These are phyloP conservation scores for Penicillium sp. DNA, from an alignment of 2,329 filamentous ascomycete species.

Conservation along the genomic window DNA sequence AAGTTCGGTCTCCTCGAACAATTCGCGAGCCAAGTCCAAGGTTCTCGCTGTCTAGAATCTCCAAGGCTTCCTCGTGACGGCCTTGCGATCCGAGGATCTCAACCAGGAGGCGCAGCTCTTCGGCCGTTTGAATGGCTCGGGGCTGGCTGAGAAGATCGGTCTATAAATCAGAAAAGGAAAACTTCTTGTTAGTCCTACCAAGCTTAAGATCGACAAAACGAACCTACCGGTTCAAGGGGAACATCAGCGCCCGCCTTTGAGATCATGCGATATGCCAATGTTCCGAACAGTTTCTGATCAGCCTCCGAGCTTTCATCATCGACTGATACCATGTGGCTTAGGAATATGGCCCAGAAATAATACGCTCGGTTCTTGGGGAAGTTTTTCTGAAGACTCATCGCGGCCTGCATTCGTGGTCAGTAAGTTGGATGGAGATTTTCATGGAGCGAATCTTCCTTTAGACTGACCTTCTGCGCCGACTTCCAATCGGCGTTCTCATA, in stretches of 20 bases:
- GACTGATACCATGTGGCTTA: slow-evolving; percentile 47
- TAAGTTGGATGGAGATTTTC: not conserved
- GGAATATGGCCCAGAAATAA: slow-evolving; percentile 55
- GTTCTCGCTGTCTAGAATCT: slow-evolving; percentile 47
- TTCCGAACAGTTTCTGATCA: slow-evolving; percentile 53
- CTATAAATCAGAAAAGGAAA: slow-evolving; percentile 27
- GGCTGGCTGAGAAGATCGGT: slow-evolving; percentile 45
- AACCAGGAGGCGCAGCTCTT: slow-evolving; percentile 51
- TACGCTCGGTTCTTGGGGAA: slow-evolving; percentile 54
- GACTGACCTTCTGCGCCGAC: slow-evolving; percentile 53
- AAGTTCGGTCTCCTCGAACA: slow-evolving; percentile 49
- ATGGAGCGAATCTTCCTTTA: not conserved
- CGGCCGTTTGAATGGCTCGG: slow-evolving; percentile 51
- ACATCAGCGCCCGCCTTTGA: slow-evolving; percentile 52
- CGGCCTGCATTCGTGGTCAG: slow-evolving; percentile 41
- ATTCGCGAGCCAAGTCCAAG: slow-evolving; percentile 48
- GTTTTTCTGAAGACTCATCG: slow-evolving; percentile 55
- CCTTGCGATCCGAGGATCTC: slow-evolving; percentile 49
- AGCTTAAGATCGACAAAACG: not conserved
- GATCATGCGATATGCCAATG: slow-evolving; percentile 55
- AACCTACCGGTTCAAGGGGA: slow-evolving; percentile 48
- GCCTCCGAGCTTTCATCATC: slow-evolving; percentile 43
- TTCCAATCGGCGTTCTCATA: slow-evolving; percentile 50
- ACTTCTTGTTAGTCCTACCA: slow-evolving; percentile 4
- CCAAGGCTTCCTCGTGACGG: slow-evolving; percentile 44